These are phyloP conservation scores for Citrus cavaleriei DNA, from an alignment of 345 rosid species.

Conservation along the genomic window DNA sequence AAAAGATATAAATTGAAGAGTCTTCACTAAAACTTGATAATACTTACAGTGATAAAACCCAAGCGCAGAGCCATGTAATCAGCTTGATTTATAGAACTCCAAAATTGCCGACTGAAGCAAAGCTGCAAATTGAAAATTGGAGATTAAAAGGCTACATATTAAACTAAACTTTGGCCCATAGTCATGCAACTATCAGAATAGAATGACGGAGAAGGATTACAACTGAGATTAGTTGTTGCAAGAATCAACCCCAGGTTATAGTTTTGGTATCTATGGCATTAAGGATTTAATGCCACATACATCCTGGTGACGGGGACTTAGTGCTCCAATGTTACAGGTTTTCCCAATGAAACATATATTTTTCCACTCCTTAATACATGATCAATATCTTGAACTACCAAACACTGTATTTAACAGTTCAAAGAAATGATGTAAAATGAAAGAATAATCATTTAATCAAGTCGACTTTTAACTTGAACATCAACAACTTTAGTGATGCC, in stretches of 20 bases:
- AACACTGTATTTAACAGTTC: background rate
- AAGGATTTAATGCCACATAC: no score
- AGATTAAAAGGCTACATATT: background rate
- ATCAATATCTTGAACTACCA: background rate
- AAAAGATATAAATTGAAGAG: background rate
- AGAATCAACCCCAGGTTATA: background rate
- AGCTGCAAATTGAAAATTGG: slow-evolving; percentile 33
- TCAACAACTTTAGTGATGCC: background rate
- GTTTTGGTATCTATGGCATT: background rate
- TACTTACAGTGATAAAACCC: slow-evolving; percentile 62
- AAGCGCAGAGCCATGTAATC: slow-evolving; percentile 67
- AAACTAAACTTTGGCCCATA: background rate
- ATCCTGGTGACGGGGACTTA: background rate
- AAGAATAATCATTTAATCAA: background rate
- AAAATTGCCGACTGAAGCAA: slow-evolving; percentile 74
- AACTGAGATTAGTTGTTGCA: background rate
- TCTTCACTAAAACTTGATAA: background rate
- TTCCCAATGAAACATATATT: background rate
- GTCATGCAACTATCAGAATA: background rate
- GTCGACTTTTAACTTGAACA: background rate
- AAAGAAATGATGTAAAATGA: background rate
- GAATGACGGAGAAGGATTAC: background rate
- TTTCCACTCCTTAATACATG: background rate
- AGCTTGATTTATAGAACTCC: slow-evolving; percentile 57
- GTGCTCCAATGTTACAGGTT: background rate